A percentile compares a stretch with the other conserved stretches of the same genome.
phyloP scores from a whole-genome alignment of 352 stramenopile genomes.

The Globisporangium sylvaticum region DNA sequence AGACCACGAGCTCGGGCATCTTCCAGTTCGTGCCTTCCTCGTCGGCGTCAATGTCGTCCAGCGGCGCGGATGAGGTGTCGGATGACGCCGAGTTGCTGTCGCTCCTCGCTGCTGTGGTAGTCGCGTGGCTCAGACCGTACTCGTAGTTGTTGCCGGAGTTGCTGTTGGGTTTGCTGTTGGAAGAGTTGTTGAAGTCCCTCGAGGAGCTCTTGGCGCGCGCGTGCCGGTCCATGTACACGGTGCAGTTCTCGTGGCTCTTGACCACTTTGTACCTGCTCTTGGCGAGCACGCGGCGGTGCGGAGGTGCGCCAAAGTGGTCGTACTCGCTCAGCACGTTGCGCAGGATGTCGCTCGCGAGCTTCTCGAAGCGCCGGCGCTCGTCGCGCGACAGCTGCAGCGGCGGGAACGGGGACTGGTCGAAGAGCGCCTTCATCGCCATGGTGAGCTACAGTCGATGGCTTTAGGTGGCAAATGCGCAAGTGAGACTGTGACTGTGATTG shows the following conservation, averaged over 20 bases:
- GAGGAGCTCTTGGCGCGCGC: not conserved
- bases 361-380: slow-evolving; percentile 6
- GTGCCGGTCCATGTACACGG: slow-evolving; percentile 13
- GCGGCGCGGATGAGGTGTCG: not conserved
- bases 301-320: slow-evolving; percentile 11
- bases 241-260: slow-evolving; percentile 15
- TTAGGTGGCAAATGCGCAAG: slow-evolving; percentile 1
- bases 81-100: slow-evolving; percentile 5
- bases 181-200: not conserved
- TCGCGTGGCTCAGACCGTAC: not conserved
- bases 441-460: not conserved
- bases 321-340: slow-evolving; percentile 10
- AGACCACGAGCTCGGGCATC: slow-evolving; percentile 16
- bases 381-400: slow-evolving; percentile 2
- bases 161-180: not conserved
- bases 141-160: slow-evolving; percentile 9
- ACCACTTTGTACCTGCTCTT: slow-evolving; percentile 14
- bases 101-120: not conserved
- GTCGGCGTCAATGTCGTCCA: not conserved
- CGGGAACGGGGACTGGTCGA: slow-evolving; percentile 12
- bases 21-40: slow-evolving; percentile 10
- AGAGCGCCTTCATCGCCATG: slow-evolving; percentile 10
- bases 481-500: not conserved
- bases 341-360: slow-evolving; percentile 8
- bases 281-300: not conserved